phyloP scores from a whole-genome alignment of 2,329 filamentous ascomycete species.

The Akanthomyces lecanii region DNA sequence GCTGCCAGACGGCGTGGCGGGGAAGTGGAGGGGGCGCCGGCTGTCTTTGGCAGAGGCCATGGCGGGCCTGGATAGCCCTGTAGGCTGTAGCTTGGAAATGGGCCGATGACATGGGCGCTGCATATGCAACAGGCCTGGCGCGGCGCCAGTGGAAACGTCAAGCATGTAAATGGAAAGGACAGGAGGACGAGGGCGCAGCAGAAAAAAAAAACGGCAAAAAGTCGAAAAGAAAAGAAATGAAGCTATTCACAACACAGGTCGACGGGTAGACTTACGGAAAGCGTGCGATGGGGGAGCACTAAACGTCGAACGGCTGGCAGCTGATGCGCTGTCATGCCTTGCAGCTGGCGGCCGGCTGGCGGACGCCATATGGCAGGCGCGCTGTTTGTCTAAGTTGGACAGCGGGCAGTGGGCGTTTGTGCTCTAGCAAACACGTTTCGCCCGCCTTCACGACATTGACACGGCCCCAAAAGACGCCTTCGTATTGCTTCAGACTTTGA shows the following conservation, averaged over 20 bases:
- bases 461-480: background rate
- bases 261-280: conserved; percentile 12
- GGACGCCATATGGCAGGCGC: conserved; percentile 9
- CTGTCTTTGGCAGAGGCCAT: background rate
- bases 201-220: background rate
- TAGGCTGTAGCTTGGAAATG: background rate
- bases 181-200: background rate
- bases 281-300: conserved; percentile 6
- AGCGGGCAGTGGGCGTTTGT: background rate
- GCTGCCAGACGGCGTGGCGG: background rate
- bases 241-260: conserved; percentile 6
- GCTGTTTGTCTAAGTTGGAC: conserved; percentile 1
- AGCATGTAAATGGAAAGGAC: background rate
- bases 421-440: conserved; percentile 10
- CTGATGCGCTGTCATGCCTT: conserved; percentile 8
- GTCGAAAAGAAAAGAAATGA: background rate
- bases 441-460: conserved; percentile 9
- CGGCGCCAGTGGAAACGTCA: conserved; percentile 2
- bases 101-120: background rate
- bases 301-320: conserved; percentile 11
- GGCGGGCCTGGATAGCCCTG: background rate
- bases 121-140: background rate
- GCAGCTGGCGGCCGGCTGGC: conserved; percentile 15
- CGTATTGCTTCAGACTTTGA: background rate
- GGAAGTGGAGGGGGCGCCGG: conserved; percentile 5